phyloP scores from a whole-genome alignment of 306 rosid species.

The Prunus kanzakura region DNA sequence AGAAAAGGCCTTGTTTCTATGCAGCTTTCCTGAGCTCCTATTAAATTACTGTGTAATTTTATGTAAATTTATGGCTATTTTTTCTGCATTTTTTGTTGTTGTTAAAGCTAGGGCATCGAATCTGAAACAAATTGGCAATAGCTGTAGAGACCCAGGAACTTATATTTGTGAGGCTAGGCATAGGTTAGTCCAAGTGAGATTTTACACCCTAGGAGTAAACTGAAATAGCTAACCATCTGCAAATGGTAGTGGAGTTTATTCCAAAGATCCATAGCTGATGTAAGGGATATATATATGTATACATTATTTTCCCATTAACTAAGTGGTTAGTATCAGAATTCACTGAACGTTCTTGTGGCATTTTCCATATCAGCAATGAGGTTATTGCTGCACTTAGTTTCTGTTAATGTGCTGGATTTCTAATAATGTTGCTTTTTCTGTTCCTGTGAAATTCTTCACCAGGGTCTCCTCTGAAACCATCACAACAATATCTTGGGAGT shows the following conservation, averaged over 20 bases:
- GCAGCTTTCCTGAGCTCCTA: background rate
- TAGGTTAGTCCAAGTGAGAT: background rate
- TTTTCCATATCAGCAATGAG: background rate
- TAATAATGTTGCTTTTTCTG: background rate
- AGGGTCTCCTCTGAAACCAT: constrained; percentile 44
- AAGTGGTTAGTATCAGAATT: background rate
- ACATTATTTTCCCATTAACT: background rate
- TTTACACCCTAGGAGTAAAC: background rate
- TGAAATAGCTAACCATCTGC: background rate
- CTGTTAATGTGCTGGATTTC: background rate
- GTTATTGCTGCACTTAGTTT: background rate
- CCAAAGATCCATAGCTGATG: background rate
- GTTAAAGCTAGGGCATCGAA: no score
- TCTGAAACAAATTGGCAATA: background rate
- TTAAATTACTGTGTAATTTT: background rate
- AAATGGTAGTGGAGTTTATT: background rate
- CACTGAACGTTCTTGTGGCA: background rate
- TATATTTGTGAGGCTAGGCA: background rate
- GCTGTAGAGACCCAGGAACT: background rate
- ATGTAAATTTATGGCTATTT: background rate
- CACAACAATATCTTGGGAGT: constrained; percentile 36
- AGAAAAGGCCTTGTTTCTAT: background rate
- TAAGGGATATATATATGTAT: background rate
- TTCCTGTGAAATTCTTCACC: constrained; percentile 11
- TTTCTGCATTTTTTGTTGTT: no score